Conservation (phyloP, 78 protist genomes). For the Anaeramoeba ignava region DNA sequence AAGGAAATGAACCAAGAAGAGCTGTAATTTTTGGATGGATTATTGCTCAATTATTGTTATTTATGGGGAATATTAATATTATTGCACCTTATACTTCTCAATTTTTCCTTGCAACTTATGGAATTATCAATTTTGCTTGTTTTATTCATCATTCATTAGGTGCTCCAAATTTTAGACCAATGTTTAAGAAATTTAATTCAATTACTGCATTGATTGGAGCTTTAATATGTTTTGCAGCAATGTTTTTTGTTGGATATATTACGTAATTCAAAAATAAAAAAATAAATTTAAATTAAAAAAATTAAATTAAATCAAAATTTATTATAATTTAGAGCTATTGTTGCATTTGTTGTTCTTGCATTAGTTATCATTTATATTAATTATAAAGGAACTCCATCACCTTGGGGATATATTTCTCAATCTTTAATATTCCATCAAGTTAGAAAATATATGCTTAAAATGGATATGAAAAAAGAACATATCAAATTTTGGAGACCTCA, state of each 20-base stretch:
- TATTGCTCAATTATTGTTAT: conserved; percentile 6
- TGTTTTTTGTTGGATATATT: no score
- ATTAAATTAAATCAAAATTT: no score
- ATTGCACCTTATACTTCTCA: conserved; percentile 51
- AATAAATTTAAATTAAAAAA: no score
- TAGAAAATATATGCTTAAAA: no score
- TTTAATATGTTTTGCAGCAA: conserved; percentile 17
- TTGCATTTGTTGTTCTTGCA: neutral
- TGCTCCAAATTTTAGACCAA: conserved; percentile 47
- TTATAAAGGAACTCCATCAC: neutral
- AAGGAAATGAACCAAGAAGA: conserved; percentile 30
- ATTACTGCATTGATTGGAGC: conserved; percentile 35
- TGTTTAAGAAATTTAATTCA: conserved; percentile 15
- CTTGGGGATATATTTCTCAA: conserved; percentile 50
- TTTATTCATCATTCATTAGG: conserved; percentile 8
- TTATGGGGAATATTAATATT: conserved; percentile 37
- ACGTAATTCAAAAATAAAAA: no score
- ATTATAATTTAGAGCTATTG: conserved; percentile 16
- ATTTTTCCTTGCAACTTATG: conserved; percentile 42
- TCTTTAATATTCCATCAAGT: conserved; percentile 50
- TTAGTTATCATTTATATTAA: conserved; percentile 9
- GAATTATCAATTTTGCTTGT: conserved; percentile 42
- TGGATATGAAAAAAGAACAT: no score
- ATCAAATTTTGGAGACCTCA: no score
- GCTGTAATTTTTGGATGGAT: conserved; percentile 28